These are phyloP conservation scores for Epicoccum nigrum DNA, from an alignment of 2,329 filamentous ascomycete species.

Conservation along the genomic window DNA sequence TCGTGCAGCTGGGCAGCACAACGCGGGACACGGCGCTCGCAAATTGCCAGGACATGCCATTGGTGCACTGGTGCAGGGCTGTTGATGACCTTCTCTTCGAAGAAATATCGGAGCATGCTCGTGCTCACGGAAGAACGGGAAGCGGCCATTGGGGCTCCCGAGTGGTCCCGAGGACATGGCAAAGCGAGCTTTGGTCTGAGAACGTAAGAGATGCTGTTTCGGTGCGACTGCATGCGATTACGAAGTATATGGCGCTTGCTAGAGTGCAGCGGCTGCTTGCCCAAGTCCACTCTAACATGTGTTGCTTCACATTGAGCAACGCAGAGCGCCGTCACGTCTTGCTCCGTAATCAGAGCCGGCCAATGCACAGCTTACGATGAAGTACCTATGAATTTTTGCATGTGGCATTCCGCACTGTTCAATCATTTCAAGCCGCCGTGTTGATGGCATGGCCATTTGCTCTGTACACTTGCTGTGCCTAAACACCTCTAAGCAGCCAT, in stretches of 20 bases:
- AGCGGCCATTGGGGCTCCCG: conserved; percentile 25
- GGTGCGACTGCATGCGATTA: conserved; percentile 6
- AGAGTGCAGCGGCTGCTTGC: background rate
- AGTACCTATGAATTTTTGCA: background rate
- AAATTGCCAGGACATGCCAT: conserved; percentile 13
- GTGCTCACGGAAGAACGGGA: conserved; percentile 31
- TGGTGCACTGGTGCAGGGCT: conserved; percentile 21
- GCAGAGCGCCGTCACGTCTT: conserved; percentile 4
- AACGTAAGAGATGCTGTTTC: conserved; percentile 2
- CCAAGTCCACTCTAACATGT: background rate
- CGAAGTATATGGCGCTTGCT: background rate
- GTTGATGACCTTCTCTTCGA: conserved; percentile 20
- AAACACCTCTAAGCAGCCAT: too few relatives aligned
- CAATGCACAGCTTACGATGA: conserved; percentile 8
- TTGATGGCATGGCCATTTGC: background rate
- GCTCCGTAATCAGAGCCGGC: background rate
- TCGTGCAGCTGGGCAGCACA: conserved; percentile 16
- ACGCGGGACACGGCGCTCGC: conserved; percentile 8
- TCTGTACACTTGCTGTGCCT: background rate
- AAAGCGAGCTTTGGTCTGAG: conserved; percentile 8
- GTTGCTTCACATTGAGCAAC: background rate
- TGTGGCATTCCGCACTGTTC: background rate
- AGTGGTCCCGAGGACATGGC: conserved; percentile 24
- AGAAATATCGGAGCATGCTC: conserved; percentile 21
- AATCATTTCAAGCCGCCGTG: background rate